Conservation (phyloP, 306 rosid genomes). For the Mimosa bimucronata region DNA sequence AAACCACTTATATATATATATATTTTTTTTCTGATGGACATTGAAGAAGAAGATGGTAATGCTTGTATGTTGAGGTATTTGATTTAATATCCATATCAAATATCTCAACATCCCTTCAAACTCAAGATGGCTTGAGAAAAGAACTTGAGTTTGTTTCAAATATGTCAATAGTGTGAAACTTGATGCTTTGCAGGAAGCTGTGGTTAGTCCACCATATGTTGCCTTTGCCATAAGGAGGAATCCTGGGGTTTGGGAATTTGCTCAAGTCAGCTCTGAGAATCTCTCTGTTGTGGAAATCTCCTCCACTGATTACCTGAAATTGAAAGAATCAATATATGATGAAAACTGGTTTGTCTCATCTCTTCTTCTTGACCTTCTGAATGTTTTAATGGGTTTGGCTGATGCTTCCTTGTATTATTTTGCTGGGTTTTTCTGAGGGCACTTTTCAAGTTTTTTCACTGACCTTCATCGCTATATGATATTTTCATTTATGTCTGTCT, state of each 20-base stretch:
- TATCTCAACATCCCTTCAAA: too few relatives aligned
- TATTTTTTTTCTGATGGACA: not conserved
- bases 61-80: not conserved
- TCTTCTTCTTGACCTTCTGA: not conserved
- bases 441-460: not conserved
- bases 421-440: not conserved
- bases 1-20: not conserved
- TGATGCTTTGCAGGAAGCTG: slow-evolving; percentile 70
- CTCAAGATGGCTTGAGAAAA: too few relatives aligned
- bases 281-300: slow-evolving; percentile 68
- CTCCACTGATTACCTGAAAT: slow-evolving; percentile 62
- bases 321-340: slow-evolving; percentile 67
- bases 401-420: not conserved
- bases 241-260: slow-evolving; percentile 77
- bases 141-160: too few relatives aligned
- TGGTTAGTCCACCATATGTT: slow-evolving; percentile 75
- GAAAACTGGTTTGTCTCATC: slow-evolving; percentile 58
- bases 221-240: slow-evolving; percentile 77
- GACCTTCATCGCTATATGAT: not conserved
- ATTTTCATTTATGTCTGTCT: too few relatives aligned
- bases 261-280: slow-evolving; percentile 63
- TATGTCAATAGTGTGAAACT: not conserved
- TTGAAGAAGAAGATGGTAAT: not conserved
- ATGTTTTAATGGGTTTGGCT: not conserved
- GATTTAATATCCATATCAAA: too few relatives aligned